Base-by-base conservation (phyloP, 306 rosid genomes). In the Dryas octopetala region DNA sequence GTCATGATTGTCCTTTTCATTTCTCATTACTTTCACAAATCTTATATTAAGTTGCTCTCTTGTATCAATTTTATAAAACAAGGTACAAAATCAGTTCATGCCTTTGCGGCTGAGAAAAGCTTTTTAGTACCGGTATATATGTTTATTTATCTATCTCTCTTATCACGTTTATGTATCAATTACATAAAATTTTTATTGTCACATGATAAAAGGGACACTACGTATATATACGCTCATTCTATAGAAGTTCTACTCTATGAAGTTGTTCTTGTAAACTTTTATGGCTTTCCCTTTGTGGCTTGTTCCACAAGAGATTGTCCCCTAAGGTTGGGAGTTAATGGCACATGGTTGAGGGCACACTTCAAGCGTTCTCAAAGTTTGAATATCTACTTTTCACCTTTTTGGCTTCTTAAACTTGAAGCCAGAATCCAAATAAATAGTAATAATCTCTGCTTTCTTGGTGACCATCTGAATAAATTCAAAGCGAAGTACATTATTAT, bases 361-460 rank as follows among this genome's bases (percentile, higher is more conserved):
- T 72, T 41, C 66, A 19, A 55, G 12, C 52, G 12, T 10, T 71
- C 53, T 71, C 63, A 8, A 16, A 70, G 62, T 52, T n/a, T 11
- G 46, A 55, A 54, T 40, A 41, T 41, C 4, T 10, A 12, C 51
- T 40, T 28, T 40, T 17, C 43, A 17, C 38, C 65, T 14, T 50
- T 41, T 10, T 12, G 51, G 13, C 38, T 43, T 44, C 52, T 40
- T 61, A 44, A 17, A 9, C 52, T 66, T 46, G n/a, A 48, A 46
- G 40, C 41, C 72, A 12, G 4, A 45, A 38, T 61, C 45, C 66
- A 12, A 28, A 13, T 5, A 5, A 41, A 7, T 58, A 3, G 8
- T n/a, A 16, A 19, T 14, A 13, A 14, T 38, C 67, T 14, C 9
- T 15, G 14, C 9, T 5, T 6, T 61, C 10, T 12, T 7, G 46